Evolutionary conservation across 2,329 filamentous ascomycete species (phyloP).

Genomic region (Ophiostoma quercus): DNA sequence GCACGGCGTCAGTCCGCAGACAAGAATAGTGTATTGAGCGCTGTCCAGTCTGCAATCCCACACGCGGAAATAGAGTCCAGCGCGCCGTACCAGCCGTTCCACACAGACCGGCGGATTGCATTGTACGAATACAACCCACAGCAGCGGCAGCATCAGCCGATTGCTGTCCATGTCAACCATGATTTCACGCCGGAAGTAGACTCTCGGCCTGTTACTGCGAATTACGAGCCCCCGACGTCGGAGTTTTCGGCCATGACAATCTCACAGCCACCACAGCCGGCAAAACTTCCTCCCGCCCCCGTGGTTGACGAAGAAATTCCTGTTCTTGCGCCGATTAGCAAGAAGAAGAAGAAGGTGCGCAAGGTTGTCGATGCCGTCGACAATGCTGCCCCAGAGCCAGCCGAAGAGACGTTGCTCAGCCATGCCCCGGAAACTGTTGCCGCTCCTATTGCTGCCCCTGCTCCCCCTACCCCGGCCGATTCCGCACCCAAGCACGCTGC

Average conservation of each 20-base stretch:
- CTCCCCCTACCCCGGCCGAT: neutral
- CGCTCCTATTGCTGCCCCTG: neutral
- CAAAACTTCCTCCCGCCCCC: constrained; percentile 28
- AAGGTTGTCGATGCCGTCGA: neutral
- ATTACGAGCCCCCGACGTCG: constrained; percentile 12
- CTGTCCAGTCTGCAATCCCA: constrained; percentile 59
- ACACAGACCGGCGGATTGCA: constrained; percentile 80
- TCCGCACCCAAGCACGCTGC: neutral
- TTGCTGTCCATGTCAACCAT: constrained; percentile 18
- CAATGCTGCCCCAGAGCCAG: neutral
- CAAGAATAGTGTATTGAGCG: constrained; percentile 35
- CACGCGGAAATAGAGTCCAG: constrained; percentile 92
- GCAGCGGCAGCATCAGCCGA: constrained; percentile 33
- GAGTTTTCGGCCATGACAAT: constrained; percentile 18
- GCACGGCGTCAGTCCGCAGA: constrained; percentile 34
- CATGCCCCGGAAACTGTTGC: neutral
- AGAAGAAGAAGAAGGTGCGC: neutral
- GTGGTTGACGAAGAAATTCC: constrained; percentile 9
- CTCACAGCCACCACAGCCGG: constrained; percentile 32
- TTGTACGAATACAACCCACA: constrained; percentile 55
- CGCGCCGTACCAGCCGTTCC: constrained; percentile 91
- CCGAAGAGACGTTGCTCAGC: neutral
- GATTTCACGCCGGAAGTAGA: neutral
- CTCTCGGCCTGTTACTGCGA: neutral
- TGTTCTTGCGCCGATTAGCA: neutral